Base-by-base conservation (phyloP, 2,329 filamentous ascomycete species). In the Xylaria sp. region DNA sequence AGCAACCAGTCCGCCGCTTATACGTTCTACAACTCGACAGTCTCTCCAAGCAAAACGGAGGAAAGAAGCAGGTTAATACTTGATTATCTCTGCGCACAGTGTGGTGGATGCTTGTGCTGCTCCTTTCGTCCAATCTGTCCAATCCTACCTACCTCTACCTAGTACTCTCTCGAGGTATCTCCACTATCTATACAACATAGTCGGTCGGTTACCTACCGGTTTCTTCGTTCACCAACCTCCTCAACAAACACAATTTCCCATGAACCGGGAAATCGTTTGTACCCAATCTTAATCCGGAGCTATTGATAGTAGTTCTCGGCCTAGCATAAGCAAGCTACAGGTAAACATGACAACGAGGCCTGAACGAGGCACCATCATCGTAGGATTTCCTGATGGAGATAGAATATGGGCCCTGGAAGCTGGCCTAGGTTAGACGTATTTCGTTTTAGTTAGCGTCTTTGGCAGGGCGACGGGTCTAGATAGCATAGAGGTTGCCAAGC, bases 381-480 rank as follows among this genome's bases (percentile, higher is more conserved):
- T 59, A 23, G 48, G 53, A 63, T 67, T 61, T 48, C 49, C 63
- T 23, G 36, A 57, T 40, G 53, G 7, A 28, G 36, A 31, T 42
- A 44, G 44, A 60, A 56, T 31, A 53, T 61, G 46, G 48, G 11
- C 48, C 49, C 10, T 11, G 11, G 40, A 33, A 56, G 38, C n/a
- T 57, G 36, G 61, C 61, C n/a, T 65, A 65, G 70, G 53, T 70
- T 66, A 57, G 69, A 65, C 28, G 20, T 59, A n/a, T 23, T 60
- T 54, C 38, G 6, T 62, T 36, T 65, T 65, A 72, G 73, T 65
- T 65, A 72, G 73, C 73, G 70, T 69, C 69, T 76, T 74, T 77
- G 75, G 73, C 76, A 73, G 68, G 76, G 74, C 68, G 74, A 78
- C 73, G 69, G 60, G 48, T n/a, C n/a, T n/a, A n/a, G n/a, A n/a